These are phyloP conservation scores for Sesbania bispinosa DNA, from an alignment of 306 rosid species.

Conservation along the genomic window DNA sequence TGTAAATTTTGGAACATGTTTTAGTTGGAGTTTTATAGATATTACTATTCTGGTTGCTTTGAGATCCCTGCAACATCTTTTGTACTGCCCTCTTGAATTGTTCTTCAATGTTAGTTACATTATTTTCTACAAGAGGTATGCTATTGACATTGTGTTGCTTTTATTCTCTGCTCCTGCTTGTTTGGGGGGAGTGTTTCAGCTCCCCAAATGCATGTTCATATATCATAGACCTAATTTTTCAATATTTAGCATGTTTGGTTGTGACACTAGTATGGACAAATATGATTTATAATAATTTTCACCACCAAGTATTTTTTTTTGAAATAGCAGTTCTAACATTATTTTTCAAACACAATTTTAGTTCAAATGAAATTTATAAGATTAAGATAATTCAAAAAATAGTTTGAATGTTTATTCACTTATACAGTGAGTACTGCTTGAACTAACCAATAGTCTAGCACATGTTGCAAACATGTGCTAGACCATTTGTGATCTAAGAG, in stretches of 20 bases:
- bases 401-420: not conserved
- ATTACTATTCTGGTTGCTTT: not conserved
- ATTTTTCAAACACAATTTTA: no score
- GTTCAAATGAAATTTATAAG: no score
- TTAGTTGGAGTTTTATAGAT: no score
- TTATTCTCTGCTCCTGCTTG: not conserved
- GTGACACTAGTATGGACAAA: no score
- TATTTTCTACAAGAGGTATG: not conserved
- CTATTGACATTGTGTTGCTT: not conserved
- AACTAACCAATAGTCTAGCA: not conserved
- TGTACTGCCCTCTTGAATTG: not conserved
- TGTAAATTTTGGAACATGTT: constrained; percentile 35
- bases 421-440: not conserved
- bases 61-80: constrained; percentile 4
- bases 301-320: not conserved
- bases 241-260: not conserved
- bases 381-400: no score
- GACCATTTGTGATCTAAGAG: no score
- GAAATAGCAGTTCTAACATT: not conserved
- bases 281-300: not conserved
- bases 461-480: not conserved
- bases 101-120: not conserved
- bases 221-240: not conserved
- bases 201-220: not conserved
- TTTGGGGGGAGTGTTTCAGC: no score